Base-by-base conservation (phyloP, 169 alveolate species). In the Plasmodium berghei region DNA sequence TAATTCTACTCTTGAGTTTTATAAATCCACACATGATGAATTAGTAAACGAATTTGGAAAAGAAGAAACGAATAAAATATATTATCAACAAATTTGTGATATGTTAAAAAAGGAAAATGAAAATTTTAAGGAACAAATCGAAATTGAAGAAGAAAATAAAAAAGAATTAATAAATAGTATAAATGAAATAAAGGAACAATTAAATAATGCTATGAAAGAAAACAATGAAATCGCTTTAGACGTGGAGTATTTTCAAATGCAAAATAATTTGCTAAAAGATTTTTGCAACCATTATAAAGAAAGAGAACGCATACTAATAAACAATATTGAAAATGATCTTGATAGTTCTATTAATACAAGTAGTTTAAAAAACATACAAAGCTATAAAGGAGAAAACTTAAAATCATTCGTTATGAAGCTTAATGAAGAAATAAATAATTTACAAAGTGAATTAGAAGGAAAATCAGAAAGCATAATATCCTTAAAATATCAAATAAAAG, bases 1-100 rank as follows among this genome's bases (percentile, higher is more conserved):
- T 2, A 80, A 61, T 48, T 67, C 90, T 10, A 80, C 85, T 46
- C 75, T 80, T 5, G 90, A 80, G 34, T 80, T 80, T 80, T 80
- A 80, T 62, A 80, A 80, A 80, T 80, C 90, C 18, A 80, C 83
- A 40, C 90, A 80, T 59, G 90, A 80, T 28, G 90, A 80, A 66
- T 67, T 80, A 54, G 72, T 80, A 26, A 80, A 80, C 16, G 90
- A 80, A 80, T 80, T 66, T 22, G 69, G 83, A 28, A 80, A 64
- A 48, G 90, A 80, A 56, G 90, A 80, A 80, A 66, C 63, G 24
- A 66, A 70, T 66, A 80, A 80, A 67, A 61, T 55, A 48, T 80
- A 80, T 45, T 80, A 80, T 46, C 67, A 62, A 26, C 67, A 80
- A 26, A 9, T 80, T 14, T 80, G 90, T 26, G 90, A 67, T n/a